Evolutionary conservation across 2,329 filamentous ascomycete species (phyloP), one percentile per base, ranked within the genome.

Genomic region (Colletotrichum simmondsii): DNA sequence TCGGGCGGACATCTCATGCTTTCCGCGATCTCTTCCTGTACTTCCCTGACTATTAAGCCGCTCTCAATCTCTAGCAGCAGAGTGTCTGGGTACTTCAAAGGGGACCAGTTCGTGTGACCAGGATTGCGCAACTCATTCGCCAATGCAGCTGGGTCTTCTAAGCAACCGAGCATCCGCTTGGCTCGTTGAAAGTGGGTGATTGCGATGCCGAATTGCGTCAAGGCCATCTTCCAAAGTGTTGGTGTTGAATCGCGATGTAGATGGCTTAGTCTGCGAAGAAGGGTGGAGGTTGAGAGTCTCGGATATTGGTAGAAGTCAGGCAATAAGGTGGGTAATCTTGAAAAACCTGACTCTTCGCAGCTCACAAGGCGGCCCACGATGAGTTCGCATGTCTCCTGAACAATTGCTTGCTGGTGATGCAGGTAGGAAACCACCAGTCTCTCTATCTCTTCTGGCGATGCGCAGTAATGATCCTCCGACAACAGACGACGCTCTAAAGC

Each of bases 61-160:
- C 85, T 89, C 66, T 94, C 92, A 1, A 92, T 82, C 77, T 94
- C 92, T 0, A 94, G 72, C 0, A 95, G 80, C 0, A 94, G 81
- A 73, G 85, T 90, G 30, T 94, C 92, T 0, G 92, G 91, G 46
- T 84, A 81, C 0, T 87, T 72, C 0, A 77, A 11, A 0, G 88
- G 86, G 7, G 86, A 75, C 90, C 91, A 94, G 11, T 87, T 88
- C 1, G 77, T 75, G 72, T 92, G 90, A 0, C 91, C 91, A 0
- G 74, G 19, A 68, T 91, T 91, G 3, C 76, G 53, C 0, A 87
- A 70, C 71, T 90, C 88, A 14, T 75, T 80, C 0, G 83, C 49
- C 0, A 89, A 75, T 3, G 83, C 82, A 0, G 73, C 68, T 5
- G 56, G 24, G 37, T 67, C 63, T 11, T 37, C 12, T 2, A 16